These are phyloP conservation scores for Lactarius pseudohatsudake DNA, from an alignment of 768 basidiomycete genomes.

Conservation along the genomic window DNA sequence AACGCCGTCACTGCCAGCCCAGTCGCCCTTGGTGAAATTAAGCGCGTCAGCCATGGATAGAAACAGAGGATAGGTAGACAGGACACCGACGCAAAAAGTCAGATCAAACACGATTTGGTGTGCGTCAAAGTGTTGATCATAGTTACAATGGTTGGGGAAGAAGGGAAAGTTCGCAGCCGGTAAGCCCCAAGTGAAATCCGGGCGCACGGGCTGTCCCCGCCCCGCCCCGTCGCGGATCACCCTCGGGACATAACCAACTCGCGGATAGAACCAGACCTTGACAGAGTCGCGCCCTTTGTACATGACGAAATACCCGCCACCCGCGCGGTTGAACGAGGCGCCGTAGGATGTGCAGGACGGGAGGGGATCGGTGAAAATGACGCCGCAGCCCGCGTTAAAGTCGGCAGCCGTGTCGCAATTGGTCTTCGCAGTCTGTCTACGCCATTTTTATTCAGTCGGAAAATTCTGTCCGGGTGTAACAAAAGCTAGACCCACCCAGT, in stretches of 20 bases:
- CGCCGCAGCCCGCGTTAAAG: conserved; percentile 64
- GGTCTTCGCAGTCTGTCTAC: conserved; percentile 42
- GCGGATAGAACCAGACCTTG: conserved; percentile 62
- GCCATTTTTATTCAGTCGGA: not conserved
- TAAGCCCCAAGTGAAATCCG: conserved; percentile 40
- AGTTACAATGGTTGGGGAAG: conserved; percentile 45
- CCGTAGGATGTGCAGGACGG: conserved; percentile 42
- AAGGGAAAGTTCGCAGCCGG: conserved; percentile 52
- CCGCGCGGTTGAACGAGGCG: conserved; percentile 45
- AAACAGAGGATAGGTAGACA: conserved; percentile 6
- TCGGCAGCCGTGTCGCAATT: conserved; percentile 52
- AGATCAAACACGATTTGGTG: conserved; percentile 58
- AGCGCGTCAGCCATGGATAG: not conserved
- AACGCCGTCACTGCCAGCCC: conserved; percentile 17
- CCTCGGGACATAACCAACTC: conserved; percentile 43
- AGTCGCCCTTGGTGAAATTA: conserved; percentile 22
- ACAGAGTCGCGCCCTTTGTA: conserved; percentile 42
- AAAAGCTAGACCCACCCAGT: conserved; percentile 40
- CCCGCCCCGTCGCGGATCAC: conserved; percentile 35
- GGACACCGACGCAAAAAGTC: conserved; percentile 56
- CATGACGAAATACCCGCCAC: conserved; percentile 65
- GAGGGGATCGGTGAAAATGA: conserved; percentile 40
- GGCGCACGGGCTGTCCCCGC: conserved; percentile 6
- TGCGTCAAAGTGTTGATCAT: conserved; percentile 51
- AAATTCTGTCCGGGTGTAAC: not conserved